phyloP scores from a whole-genome alignment of 805 yeast species.

The Metschnikowia shivogae region DNA sequence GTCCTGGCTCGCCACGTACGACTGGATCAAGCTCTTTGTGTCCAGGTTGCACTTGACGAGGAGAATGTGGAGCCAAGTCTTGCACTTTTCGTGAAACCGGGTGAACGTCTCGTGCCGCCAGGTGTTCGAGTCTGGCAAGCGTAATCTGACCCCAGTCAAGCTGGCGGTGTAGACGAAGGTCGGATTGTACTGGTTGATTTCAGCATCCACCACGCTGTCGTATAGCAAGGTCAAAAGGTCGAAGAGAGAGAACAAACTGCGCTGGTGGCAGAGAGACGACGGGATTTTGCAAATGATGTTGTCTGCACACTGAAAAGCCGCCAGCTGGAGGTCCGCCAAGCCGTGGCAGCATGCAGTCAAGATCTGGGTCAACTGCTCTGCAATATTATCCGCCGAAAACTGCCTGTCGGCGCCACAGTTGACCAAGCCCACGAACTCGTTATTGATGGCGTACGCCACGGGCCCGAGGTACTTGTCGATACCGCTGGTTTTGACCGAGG shows the following conservation, averaged over 20 bases:
- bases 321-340: conserved; percentile 64
- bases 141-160: conserved; percentile 45
- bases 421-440: conserved; percentile 52
- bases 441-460: conserved; percentile 56
- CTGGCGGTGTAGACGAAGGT: conserved; percentile 54
- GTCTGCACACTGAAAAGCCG: conserved; percentile 77
- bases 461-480: conserved; percentile 65
- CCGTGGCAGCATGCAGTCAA: conserved; percentile 76
- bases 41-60: conserved; percentile 63
- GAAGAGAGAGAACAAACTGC: conserved; percentile 69
- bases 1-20: conserved; percentile 53
- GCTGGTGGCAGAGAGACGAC: conserved; percentile 69
- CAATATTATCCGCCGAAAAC: conserved; percentile 53
- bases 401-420: conserved; percentile 49
- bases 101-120: conserved; percentile 72
- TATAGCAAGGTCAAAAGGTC: conserved; percentile 77
- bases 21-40: conserved; percentile 71
- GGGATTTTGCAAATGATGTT: conserved; percentile 64
- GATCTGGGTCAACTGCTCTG: conserved; percentile 65
- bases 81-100: conserved; percentile 54
- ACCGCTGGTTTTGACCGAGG: conserved; percentile 65
- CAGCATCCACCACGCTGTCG: conserved; percentile 79
- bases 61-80: conserved; percentile 61
- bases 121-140: conserved; percentile 67
- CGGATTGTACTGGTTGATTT: conserved; percentile 80